Evolutionary conservation across 2,329 filamentous ascomycete species (phyloP).

Genomic region (Tolypocladium ovalisporum): DNA sequence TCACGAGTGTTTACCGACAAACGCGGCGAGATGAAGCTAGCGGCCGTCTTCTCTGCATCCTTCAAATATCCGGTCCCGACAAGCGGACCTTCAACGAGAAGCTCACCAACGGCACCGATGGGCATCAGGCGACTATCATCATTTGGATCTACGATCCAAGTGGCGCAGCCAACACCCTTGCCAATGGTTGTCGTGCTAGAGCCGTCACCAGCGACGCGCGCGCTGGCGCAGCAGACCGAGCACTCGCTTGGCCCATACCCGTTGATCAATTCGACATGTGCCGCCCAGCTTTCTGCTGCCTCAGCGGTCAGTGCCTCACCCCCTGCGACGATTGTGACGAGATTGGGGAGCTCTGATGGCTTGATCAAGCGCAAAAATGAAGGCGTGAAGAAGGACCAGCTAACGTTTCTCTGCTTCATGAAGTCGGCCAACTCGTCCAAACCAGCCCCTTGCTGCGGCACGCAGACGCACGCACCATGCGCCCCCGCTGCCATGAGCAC

Average conservation of each 20-base stretch:
- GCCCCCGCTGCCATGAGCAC: background rate
- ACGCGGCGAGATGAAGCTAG: background rate
- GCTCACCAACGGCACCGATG: background rate
- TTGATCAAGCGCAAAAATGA: background rate
- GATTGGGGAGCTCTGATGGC: background rate
- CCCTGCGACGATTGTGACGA: background rate
- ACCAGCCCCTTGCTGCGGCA: background rate
- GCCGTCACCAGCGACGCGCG: background rate
- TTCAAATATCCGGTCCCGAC: background rate
- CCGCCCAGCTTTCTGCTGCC: background rate
- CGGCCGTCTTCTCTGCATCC: background rate
- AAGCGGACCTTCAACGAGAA: background rate
- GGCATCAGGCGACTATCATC: background rate
- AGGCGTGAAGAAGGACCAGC: background rate
- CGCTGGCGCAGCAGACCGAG: background rate
- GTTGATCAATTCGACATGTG: background rate
- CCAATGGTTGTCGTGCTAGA: background rate
- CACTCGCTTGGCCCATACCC: background rate
- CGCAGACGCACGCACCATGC: background rate
- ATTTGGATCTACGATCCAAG: background rate
- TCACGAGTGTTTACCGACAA: background rate
- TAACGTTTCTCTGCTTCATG: background rate
- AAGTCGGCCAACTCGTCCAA: background rate
- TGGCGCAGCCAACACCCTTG: background rate
- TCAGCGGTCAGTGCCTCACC: background rate